These are phyloP conservation scores for Petunia axillaris DNA, from an alignment of 257 asterid genomes.

Conservation along the genomic window DNA sequence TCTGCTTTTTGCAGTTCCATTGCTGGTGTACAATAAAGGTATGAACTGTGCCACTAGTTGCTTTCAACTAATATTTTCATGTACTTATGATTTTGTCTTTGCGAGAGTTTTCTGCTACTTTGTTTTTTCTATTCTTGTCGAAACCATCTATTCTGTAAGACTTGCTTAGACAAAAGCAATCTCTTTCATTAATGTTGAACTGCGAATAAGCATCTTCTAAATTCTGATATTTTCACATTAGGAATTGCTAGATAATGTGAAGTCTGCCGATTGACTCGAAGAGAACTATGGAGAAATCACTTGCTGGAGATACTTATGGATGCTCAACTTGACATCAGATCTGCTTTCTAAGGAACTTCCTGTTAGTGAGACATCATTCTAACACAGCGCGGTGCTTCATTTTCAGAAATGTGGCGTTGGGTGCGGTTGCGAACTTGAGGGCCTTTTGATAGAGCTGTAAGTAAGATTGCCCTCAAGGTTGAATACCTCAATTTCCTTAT, in stretches of 20 bases:
- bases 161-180: not conserved
- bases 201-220: not conserved
- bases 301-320: constrained; percentile 17
- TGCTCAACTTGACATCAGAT: not conserved
- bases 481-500: not conserved
- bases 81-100: not conserved
- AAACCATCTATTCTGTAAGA: not conserved
- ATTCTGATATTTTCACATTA: not conserved
- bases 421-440: not conserved
- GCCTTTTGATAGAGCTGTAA: not conserved
- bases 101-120: not conserved
- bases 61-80: not conserved
- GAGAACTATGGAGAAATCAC: constrained; percentile 12
- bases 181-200: not conserved
- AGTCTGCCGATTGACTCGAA: constrained; percentile 5
- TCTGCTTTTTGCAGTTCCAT: not conserved
- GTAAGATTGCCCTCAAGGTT: not conserved
- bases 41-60: not conserved
- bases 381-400: not conserved
- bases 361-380: not conserved
- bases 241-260: not conserved
- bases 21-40: not conserved
- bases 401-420: constrained; percentile 15
- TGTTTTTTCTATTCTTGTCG: not conserved
- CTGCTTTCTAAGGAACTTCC: not conserved